Conservation (phyloP, 225 moss, liverwort and hornwort genomes). For the Pseudisothecium myosuroides region DNA sequence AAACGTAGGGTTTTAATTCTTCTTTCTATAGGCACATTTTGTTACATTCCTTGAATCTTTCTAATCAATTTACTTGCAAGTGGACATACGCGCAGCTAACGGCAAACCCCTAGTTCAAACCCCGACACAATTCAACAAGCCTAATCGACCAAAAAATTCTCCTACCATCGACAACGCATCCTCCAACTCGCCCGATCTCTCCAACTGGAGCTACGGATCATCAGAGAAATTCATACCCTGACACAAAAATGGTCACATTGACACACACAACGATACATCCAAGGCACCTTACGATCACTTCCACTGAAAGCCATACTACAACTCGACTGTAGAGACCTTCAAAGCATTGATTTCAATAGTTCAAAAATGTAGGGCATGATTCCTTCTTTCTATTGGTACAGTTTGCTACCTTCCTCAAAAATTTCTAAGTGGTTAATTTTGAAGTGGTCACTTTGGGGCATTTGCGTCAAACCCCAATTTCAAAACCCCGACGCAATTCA, state of each 20-base stretch:
- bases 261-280: not conserved
- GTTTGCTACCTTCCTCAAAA: not conserved
- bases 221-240: not conserved
- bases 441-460: not conserved
- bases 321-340: not conserved
- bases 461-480: not conserved
- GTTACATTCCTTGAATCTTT: not conserved
- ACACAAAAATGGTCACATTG: not conserved
- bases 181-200: not conserved
- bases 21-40: not conserved
- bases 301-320: not conserved
- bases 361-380: not conserved
- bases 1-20: not conserved
- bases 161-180: not conserved
- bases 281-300: not conserved
- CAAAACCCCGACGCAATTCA: not conserved
- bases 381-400: not conserved
- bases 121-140: not conserved
- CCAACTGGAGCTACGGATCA: not conserved
- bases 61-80: not conserved
- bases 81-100: not conserved
- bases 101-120: not conserved
- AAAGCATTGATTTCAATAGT: not conserved
- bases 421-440: not conserved
- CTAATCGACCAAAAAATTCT: not conserved